Percentiles rank a stretch among this genome's conserved stretches.
These are phyloP conservation scores for Clarkia xantiana DNA, from an alignment of 345 rosid species.

Conservation along the genomic window DNA sequence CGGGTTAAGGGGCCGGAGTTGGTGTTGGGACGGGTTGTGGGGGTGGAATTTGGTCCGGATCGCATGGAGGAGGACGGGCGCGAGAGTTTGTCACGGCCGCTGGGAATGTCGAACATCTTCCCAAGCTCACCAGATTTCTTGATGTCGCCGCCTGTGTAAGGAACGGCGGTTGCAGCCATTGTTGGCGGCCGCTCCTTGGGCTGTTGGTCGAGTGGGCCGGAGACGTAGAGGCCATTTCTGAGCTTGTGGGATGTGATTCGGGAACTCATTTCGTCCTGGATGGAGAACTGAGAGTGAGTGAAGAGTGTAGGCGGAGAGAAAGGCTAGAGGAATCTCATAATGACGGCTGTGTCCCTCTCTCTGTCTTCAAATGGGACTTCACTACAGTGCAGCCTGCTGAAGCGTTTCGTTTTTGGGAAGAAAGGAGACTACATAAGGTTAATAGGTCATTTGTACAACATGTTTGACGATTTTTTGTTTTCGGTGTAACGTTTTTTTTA, in stretches of 20 bases:
- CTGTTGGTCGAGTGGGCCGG: slow-evolving; percentile 54
- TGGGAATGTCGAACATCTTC: slow-evolving; percentile 89
- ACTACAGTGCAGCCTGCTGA: neutral
- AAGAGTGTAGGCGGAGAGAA: slow-evolving; percentile 2
- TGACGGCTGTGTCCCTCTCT: slow-evolving; percentile 11
- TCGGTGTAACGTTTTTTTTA: too few species aligned
- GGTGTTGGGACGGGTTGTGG: too few species aligned
- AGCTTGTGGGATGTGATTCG: slow-evolving; percentile 90
- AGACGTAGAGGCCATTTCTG: slow-evolving; percentile 63
- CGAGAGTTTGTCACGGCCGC: slow-evolving; percentile 31
- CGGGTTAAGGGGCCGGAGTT: slow-evolving; percentile 55
- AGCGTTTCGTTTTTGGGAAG: too few species aligned
- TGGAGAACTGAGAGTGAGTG: slow-evolving; percentile 10
- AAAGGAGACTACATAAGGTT: too few species aligned
- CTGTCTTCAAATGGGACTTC: neutral
- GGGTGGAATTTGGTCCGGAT: slow-evolving; percentile 29
- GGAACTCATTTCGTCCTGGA: too few species aligned
- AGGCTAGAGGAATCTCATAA: neutral
- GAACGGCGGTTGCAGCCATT: slow-evolving; percentile 64
- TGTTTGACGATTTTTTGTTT: too few species aligned
- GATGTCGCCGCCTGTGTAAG: slow-evolving; percentile 85
- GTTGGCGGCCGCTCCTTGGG: slow-evolving; percentile 63
- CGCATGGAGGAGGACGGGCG: slow-evolving; percentile 57
- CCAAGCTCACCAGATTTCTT: slow-evolving; percentile 94
- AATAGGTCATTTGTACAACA: too few species aligned